Conservation (phyloP, 257 asterid genomes). For the Forsythia suspensa region DNA sequence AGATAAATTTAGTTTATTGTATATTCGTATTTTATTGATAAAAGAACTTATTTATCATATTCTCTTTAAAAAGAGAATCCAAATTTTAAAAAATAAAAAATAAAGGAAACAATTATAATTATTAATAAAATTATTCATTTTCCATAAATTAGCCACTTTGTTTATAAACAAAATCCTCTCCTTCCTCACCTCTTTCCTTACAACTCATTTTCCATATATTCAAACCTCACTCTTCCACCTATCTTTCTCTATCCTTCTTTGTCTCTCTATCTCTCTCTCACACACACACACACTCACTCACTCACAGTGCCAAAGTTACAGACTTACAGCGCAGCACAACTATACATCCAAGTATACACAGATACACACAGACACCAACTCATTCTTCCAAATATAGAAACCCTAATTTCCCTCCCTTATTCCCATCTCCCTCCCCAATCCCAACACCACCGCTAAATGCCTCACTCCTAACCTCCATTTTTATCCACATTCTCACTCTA, state of each 20-base stretch:
- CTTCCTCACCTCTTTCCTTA: constrained; percentile 15
- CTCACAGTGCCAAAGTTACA: constrained; percentile 15
- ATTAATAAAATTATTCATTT: neutral
- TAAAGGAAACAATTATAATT: too few species aligned
- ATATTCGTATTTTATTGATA: too few species aligned
- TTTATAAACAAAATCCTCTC: constrained; percentile 23
- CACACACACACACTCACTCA: constrained; percentile 15
- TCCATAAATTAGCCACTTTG: neutral
- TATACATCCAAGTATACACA: constrained; percentile 3
- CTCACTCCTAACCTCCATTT: constrained; percentile 35
- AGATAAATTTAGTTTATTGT: too few species aligned
- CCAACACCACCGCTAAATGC: constrained; percentile 42
- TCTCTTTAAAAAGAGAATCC: neutral
- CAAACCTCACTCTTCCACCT: constrained; percentile 44
- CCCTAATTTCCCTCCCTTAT: constrained; percentile 28
- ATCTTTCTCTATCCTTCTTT: neutral
- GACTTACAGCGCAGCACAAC: constrained; percentile 16
- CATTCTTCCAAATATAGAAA: constrained; percentile 31
- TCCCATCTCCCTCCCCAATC: constrained; percentile 16
- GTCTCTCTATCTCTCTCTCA: constrained; percentile 23
- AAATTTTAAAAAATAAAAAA: neutral
- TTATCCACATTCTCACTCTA: constrained; percentile 20
- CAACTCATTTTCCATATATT: constrained; percentile 48
- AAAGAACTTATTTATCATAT: too few species aligned
- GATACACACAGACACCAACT: constrained; percentile 29